Conservation (phyloP, 2,329 filamentous ascomycete species). For the Aspergillus candidus region DNA sequence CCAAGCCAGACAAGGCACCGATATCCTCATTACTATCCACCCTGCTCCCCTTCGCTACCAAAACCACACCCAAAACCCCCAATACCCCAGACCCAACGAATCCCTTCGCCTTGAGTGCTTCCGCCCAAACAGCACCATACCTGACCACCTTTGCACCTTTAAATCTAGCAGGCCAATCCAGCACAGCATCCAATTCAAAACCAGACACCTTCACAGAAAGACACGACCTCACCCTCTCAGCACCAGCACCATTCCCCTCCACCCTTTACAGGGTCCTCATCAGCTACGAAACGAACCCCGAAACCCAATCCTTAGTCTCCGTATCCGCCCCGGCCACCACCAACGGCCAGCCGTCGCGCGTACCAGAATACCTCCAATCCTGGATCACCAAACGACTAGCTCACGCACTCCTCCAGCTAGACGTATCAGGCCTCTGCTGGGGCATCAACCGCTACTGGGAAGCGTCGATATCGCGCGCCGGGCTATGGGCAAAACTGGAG, state of each 20-base stretch:
- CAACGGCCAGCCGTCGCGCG: slow-evolving; percentile 15
- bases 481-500: slow-evolving; percentile 32
- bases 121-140: slow-evolving; percentile 58
- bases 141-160: slow-evolving; percentile 67
- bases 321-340: slow-evolving; percentile 21
- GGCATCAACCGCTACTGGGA: slow-evolving; percentile 40
- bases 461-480: slow-evolving; percentile 31
- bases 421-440: slow-evolving; percentile 38
- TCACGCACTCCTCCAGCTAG: slow-evolving; percentile 30
- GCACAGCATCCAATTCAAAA: slow-evolving; percentile 16
- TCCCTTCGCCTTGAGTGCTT: slow-evolving; percentile 52
- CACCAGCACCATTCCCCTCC: slow-evolving; percentile 32
- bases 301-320: slow-evolving; percentile 30
- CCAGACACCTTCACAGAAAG: slow-evolving; percentile 23
- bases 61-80: slow-evolving; percentile 15
- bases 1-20: slow-evolving; percentile 17
- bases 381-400: slow-evolving; percentile 33
- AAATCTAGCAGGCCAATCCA: slow-evolving; percentile 41
- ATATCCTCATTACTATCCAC: slow-evolving; percentile 35
- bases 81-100: slow-evolving; percentile 54
- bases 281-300: slow-evolving; percentile 30
- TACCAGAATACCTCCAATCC: slow-evolving; percentile 25
- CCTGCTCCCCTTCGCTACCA: slow-evolving; percentile 37
- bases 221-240: slow-evolving; percentile 31
- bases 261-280: slow-evolving; percentile 29